Evolutionary conservation across 495 filamentous ascomycete species (phyloP).

Genomic region (Penicillium steckii): DNA sequence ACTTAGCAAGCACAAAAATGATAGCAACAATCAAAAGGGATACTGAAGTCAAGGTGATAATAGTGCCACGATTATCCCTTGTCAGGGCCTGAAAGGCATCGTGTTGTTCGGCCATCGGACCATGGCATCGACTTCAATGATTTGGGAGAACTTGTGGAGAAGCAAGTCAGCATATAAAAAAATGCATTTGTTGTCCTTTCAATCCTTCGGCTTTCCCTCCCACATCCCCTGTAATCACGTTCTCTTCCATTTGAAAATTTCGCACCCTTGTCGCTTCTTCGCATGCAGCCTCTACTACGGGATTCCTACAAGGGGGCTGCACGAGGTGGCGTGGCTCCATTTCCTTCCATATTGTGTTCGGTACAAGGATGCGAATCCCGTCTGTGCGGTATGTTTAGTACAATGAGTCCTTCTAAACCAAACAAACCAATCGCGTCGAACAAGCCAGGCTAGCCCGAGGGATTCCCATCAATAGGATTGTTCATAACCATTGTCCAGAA

Average conservation of each 20-base stretch:
- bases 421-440: neutral
- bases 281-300: too few species aligned
- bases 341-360: neutral
- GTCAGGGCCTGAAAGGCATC: slow-evolving; percentile 19
- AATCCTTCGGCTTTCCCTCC: too few species aligned
- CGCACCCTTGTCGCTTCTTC: too few species aligned
- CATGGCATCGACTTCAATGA: neutral
- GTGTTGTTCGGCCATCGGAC: slow-evolving; percentile 15
- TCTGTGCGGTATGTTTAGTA: too few species aligned
- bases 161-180: neutral
- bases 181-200: too few species aligned
- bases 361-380: neutral
- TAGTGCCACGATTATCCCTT: slow-evolving; percentile 19
- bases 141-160: neutral
- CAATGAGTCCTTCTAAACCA: too few species aligned
- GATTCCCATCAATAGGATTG: neutral
- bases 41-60: slow-evolving; percentile 25
- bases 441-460: neutral
- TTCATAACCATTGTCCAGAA: too few species aligned
- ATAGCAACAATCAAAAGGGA: slow-evolving; percentile 23
- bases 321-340: too few species aligned
- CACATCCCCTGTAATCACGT: too few species aligned
- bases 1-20: slow-evolving; percentile 24
- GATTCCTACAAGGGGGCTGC: too few species aligned
- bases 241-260: too few species aligned